These are phyloP conservation scores for Aspergillus ostianus DNA, from an alignment of 495 filamentous ascomycete genomes.

Conservation along the genomic window DNA sequence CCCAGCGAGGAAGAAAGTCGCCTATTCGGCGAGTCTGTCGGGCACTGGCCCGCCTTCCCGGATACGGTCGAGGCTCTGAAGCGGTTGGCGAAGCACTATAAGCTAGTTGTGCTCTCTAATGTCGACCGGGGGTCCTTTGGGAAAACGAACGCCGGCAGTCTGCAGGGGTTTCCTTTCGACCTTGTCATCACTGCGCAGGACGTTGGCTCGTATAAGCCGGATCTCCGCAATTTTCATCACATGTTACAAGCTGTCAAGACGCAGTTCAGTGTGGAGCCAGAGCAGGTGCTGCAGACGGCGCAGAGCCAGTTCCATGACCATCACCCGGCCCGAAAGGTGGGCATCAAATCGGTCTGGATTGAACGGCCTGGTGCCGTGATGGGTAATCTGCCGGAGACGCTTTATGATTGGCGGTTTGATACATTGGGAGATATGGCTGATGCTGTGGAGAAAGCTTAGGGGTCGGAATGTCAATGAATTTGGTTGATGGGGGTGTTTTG, in stretches of 20 bases:
- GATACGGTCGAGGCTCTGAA: constrained; percentile 62
- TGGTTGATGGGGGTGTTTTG: neutral
- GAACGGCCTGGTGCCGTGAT: constrained; percentile 48
- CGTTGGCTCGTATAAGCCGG: constrained; percentile 75
- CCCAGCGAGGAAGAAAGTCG: constrained; percentile 29
- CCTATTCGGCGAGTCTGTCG: constrained; percentile 53
- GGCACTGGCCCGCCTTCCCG: constrained; percentile 61
- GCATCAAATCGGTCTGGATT: constrained; percentile 70
- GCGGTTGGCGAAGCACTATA: constrained; percentile 58
- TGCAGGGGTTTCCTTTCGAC: constrained; percentile 58
- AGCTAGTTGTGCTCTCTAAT: constrained; percentile 71
- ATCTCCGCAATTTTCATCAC: constrained; percentile 63
- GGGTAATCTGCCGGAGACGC: constrained; percentile 43
- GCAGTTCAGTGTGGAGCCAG: constrained; percentile 54
- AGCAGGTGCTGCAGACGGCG: constrained; percentile 65
- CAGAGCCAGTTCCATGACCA: constrained; percentile 72
- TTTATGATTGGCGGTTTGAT: constrained; percentile 59
- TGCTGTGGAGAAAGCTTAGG: constrained; percentile 49
- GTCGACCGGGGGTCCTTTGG: constrained; percentile 64
- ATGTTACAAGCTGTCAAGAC: constrained; percentile 52
- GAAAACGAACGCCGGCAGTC: constrained; percentile 47
- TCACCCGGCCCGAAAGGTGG: constrained; percentile 60
- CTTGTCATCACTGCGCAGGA: constrained; percentile 71
- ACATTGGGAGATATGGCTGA: constrained; percentile 71
- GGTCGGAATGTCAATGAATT: neutral